These are phyloP conservation scores for Delonix regia DNA, from an alignment of 306 rosid genomes.

Conservation along the genomic window DNA sequence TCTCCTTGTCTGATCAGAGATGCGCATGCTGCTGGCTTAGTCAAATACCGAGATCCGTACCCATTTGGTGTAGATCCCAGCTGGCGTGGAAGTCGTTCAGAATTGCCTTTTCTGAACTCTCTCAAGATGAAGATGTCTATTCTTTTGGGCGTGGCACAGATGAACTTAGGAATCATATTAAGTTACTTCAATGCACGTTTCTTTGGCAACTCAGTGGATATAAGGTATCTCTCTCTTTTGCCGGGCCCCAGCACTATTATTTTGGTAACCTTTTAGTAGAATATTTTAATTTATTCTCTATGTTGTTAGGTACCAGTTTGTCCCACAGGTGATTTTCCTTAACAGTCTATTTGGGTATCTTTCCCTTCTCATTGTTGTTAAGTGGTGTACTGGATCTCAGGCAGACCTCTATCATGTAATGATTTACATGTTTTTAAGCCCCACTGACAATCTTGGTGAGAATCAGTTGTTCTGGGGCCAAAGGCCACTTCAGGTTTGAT, in stretches of 20 bases:
- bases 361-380: constrained; percentile 80
- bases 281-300: constrained; percentile 29
- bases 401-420: constrained; percentile 95
- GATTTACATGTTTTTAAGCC: constrained; percentile 96
- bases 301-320: constrained; percentile 78
- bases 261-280: constrained; percentile 29
- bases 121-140: constrained; percentile 94
- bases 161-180: constrained; percentile 82
- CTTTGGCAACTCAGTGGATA: constrained; percentile 70
- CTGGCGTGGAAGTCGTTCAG: constrained; percentile 96
- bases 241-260: not conserved
- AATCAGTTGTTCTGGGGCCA: constrained; percentile 94
- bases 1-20: constrained; percentile 58
- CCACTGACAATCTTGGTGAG: constrained; percentile 80
- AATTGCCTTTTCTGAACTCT: constrained; percentile 80
- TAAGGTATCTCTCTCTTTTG: constrained; percentile 54
- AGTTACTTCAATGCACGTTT: constrained; percentile 84
- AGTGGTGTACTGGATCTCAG: constrained; percentile 93
- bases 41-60: constrained; percentile 73
- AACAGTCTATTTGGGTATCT: constrained; percentile 92
- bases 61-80: constrained; percentile 96
- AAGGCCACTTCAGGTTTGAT: constrained; percentile 77
- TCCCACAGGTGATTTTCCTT: constrained; percentile 89
- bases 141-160: constrained; percentile 79
- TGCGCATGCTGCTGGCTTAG: constrained; percentile 68